Evolutionary conservation across 305 asterid species (phyloP), one percentile per base, ranked within the genome.

Genomic region (Fraxinus albicans): DNA sequence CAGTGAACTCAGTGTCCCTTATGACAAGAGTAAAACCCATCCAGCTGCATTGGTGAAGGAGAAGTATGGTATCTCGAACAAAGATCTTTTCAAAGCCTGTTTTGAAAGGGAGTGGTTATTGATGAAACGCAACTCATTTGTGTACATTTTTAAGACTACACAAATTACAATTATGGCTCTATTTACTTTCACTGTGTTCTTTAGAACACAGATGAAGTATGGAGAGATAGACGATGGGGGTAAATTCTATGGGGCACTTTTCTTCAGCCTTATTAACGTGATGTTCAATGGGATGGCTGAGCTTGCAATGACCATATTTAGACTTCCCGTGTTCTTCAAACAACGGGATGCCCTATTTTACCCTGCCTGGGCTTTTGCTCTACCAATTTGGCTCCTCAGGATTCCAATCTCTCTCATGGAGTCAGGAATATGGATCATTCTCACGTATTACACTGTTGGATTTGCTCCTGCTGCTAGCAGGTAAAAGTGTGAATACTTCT

Each of bases 361-460:
- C 40, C 93, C 93, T 0, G 91, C 93, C 0, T 90, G 93, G 93
- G 93, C 93, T 35, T 88, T 90, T 83, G 91, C 90, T 29, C 67
- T 90, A 7, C 91, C 92, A 3, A 88, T 89, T 77, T 89, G 88
- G 88, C 88, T 89, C 58, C 92, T 89, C 33, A 85, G 88, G 74
- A 86, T 90, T 76, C 93, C 93, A 3, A 36, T 88, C 10, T 90
- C 93, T 7, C 29, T 90, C 15, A 84, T 88, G 67, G 91, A 90
- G 75, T 90, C 93, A 1, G 86, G 83, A 77, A 88, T 90, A 79
- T 90, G 93, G 93, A 82, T 87, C 47, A 70, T 86, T 65, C 88
- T 90, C 31, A 90, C 93, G 6, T 90, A 90, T 80, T 90, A 88
- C 80, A 85, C 93, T 0, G 85, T 86, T 33, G 93, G 93, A 34